Conservation (phyloP, 108 stramenopile genomes). For the Aurantiochytrium sp. region DNA sequence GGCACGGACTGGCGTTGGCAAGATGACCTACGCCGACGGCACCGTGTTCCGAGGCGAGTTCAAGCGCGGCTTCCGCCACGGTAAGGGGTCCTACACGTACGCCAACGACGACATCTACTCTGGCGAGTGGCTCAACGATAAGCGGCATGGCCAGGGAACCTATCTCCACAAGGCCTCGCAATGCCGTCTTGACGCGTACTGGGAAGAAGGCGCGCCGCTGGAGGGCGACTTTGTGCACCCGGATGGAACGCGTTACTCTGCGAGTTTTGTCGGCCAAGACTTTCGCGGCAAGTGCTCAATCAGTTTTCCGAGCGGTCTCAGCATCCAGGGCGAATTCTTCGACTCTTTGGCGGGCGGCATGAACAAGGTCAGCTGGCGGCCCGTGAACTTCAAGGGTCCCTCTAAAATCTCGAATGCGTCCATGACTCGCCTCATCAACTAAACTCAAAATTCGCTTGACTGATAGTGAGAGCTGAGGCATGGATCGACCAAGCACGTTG, state of each 20-base stretch:
- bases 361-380: not conserved
- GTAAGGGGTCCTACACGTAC: conserved; percentile 34
- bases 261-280: not conserved
- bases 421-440: not conserved
- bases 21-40: conserved; percentile 1
- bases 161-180: not conserved
- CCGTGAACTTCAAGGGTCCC: not conserved
- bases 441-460: too few relatives aligned
- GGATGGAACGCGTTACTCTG: not conserved
- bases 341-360: not conserved
- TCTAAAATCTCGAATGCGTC: not conserved
- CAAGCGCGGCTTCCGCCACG: conserved; percentile 18
- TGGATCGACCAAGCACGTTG: too few relatives aligned
- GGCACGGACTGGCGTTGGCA: not conserved
- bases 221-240: not conserved
- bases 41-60: conserved; percentile 33
- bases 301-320: not conserved
- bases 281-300: not conserved
- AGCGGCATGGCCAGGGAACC: conserved; percentile 29
- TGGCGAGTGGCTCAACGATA: conserved; percentile 28
- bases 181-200: not conserved
- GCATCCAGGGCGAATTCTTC: not conserved
- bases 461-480: too few relatives aligned
- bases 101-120: conserved; percentile 39
- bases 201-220: not conserved